Evolutionary conservation across 352 stramenopile genomes (phyloP).

Genomic region (Globisporangium perplexum): DNA sequence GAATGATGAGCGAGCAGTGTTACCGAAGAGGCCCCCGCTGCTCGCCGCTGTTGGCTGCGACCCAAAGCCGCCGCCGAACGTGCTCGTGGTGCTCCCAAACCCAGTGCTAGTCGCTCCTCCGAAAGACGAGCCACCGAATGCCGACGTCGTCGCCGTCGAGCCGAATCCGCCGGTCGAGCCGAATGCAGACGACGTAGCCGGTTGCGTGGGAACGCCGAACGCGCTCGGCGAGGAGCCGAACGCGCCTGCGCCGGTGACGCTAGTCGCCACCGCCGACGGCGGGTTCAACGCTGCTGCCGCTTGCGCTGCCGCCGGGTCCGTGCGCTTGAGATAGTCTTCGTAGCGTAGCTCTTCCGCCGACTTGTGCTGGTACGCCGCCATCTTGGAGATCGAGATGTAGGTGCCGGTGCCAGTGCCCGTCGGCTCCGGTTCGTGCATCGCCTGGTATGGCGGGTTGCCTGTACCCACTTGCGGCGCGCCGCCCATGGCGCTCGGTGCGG

Average conservation of each 20-base stretch:
- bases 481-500: constrained; percentile 17
- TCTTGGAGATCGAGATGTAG: constrained; percentile 32
- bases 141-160: constrained; percentile 11
- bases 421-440: constrained; percentile 55
- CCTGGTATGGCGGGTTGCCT: constrained; percentile 60
- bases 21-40: constrained; percentile 32
- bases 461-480: constrained; percentile 56
- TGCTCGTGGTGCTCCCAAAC: constrained; percentile 18
- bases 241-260: constrained; percentile 27
- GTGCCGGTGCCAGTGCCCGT: constrained; percentile 52
- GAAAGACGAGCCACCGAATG: constrained; percentile 36
- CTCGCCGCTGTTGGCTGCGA: constrained; percentile 22
- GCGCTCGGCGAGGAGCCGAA: constrained; percentile 28
- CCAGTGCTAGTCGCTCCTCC: constrained; percentile 15
- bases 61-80: constrained; percentile 56
- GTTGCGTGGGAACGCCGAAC: constrained; percentile 15
- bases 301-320: constrained; percentile 23
- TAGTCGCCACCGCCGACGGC: constrained; percentile 21
- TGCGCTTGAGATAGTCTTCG: constrained; percentile 43
- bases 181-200: constrained; percentile 32
- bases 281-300: constrained; percentile 38
- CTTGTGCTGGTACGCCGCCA: constrained; percentile 34
- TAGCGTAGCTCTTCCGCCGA: constrained; percentile 35
- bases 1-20: constrained; percentile 22
- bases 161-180: constrained; percentile 32